Percentiles rank a stretch among this genome's conserved stretches.
These are phyloP conservation scores for Umbelopsis vinacea DNA, from an alignment of 192 early-diverging fungal genomes.

Conservation along the genomic window DNA sequence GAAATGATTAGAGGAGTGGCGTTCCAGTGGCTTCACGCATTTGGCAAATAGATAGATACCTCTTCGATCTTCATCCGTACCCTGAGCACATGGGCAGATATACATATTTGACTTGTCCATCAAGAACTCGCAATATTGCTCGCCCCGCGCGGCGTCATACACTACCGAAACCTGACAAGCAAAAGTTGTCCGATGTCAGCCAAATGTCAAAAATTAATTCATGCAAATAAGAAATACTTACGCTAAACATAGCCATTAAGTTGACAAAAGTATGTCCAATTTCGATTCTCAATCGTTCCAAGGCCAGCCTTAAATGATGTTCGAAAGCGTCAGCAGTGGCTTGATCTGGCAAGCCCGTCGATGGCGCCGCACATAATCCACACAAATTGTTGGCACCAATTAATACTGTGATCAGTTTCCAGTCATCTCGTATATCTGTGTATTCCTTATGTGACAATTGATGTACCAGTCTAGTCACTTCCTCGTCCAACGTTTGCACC, in stretches of 20 bases:
- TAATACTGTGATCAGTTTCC: conserved; percentile 59
- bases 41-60: conserved; percentile 30
- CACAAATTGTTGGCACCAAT: conserved; percentile 64
- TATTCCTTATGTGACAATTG: conserved; percentile 41
- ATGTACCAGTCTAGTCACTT: conserved; percentile 42
- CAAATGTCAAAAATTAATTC: conserved; percentile 1
- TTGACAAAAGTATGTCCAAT: conserved; percentile 57
- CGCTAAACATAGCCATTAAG: conserved; percentile 54
- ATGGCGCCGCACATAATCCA: conserved; percentile 40
- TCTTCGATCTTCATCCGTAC: conserved; percentile 40
- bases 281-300: conserved; percentile 42
- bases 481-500: conserved; percentile 42
- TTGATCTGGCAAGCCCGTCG: conserved; percentile 34
- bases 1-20: background rate
- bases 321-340: conserved; percentile 54
- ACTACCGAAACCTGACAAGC: conserved; percentile 42
- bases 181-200: background rate
- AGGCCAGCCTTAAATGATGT: conserved; percentile 34
- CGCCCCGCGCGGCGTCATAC: conserved; percentile 54
- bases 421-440: conserved; percentile 42
- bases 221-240: conserved; percentile 17
- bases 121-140: conserved; percentile 55
- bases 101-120: conserved; percentile 50
- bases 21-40: background rate
- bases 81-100: conserved; percentile 53